Conservation (phyloP, 495 filamentous ascomycete species). For the Penicillium silybi region DNA sequence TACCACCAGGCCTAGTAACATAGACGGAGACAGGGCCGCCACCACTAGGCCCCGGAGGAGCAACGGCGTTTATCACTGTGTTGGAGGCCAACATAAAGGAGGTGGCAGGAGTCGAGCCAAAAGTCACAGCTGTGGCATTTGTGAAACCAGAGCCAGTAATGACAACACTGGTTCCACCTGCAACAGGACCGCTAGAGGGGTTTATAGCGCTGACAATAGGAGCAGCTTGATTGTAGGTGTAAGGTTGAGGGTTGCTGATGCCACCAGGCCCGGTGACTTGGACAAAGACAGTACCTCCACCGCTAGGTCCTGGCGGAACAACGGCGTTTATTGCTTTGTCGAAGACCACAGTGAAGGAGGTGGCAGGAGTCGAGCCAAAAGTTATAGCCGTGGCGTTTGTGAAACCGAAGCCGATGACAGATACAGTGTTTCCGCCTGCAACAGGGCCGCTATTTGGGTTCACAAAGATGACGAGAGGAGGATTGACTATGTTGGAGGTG, state of each 20-base stretch:
- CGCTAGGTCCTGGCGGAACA: neutral
- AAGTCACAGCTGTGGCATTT: neutral
- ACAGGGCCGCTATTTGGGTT: neutral
- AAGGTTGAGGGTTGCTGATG: no score
- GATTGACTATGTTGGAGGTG: no score
- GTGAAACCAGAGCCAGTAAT: neutral
- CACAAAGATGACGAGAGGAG: neutral
- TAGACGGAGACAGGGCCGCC: neutral
- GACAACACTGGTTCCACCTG: neutral
- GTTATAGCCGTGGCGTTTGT: neutral
- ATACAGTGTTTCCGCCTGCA: constrained; percentile 1
- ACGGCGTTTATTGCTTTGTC: neutral
- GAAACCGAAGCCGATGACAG: neutral
- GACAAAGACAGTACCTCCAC: neutral
- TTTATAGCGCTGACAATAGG: neutral
- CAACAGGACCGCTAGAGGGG: neutral
- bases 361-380: constrained; percentile 1
- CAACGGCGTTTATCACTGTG: neutral
- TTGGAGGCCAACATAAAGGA: neutral
- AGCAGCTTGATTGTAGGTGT: neutral
- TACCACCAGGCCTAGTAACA: neutral
- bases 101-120: neutral
- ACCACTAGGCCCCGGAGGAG: neutral
- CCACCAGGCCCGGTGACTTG: neutral
- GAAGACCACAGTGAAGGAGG: neutral